A percentile compares a stretch with the other conserved stretches of the same genome.
Evolutionary conservation across 106 monocot species (phyloP).

Genomic region (Narthecium ossifragum): DNA sequence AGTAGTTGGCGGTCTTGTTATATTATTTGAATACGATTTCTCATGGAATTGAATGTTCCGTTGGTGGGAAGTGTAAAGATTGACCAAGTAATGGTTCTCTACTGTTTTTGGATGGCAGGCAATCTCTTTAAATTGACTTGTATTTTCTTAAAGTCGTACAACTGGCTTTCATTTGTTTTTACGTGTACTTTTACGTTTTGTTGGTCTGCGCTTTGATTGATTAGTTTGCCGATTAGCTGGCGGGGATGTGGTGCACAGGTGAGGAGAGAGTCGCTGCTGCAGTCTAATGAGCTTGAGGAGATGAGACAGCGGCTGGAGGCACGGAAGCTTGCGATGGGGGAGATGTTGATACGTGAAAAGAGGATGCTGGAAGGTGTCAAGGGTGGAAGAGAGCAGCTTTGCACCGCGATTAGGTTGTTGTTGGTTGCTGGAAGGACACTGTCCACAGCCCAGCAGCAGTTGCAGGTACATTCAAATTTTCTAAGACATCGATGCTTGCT

Average conservation of each 20-base stretch:
- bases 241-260: constrained; percentile 30
- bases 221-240: constrained; percentile 14
- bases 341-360: constrained; percentile 41
- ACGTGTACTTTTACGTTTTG: not conserved
- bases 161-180: not conserved
- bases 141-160: too few species aligned
- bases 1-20: too few species aligned
- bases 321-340: constrained; percentile 33
- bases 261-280: constrained; percentile 41
- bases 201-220: constrained; percentile 13
- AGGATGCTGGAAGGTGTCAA: constrained; percentile 36
- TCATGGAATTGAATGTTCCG: too few species aligned
- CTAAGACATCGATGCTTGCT: too few species aligned
- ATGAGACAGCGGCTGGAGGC: constrained; percentile 60
- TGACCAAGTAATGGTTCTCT: too few species aligned
- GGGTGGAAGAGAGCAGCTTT: constrained; percentile 55
- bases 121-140: too few species aligned
- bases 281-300: constrained; percentile 69
- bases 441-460: constrained; percentile 38
- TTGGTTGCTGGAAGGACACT: constrained; percentile 64
- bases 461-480: constrained; percentile 75
- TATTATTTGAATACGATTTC: too few species aligned
- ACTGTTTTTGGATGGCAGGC: too few species aligned
- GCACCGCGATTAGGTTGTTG: constrained; percentile 37
- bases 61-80: too few species aligned